Evolutionary conservation across 225 moss, liverwort and hornwort genomes (phyloP).

Genomic region (Neckera pumila): DNA sequence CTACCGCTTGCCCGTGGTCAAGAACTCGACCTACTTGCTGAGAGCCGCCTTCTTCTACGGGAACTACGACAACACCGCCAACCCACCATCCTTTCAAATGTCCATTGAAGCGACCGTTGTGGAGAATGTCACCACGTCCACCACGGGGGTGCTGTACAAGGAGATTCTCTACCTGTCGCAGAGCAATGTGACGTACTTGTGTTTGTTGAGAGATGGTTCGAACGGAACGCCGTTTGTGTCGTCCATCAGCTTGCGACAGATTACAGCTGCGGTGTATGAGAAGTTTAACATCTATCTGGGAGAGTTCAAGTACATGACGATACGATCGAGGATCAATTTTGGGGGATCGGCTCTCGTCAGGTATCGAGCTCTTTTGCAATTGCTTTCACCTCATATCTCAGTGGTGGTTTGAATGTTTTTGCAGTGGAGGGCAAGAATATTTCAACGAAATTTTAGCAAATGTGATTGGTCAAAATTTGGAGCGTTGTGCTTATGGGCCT

Average conservation of each 20-base stretch:
- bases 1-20: slow-evolving; percentile 1
- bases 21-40: slow-evolving; percentile 4
- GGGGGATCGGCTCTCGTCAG: not conserved
- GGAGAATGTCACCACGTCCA: not conserved
- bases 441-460: not conserved
- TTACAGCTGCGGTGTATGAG: not conserved
- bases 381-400: not conserved
- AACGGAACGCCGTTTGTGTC: slow-evolving; percentile 8
- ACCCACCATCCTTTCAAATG: not conserved
- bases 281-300: not conserved
- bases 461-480: not conserved
- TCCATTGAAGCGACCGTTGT: slow-evolving; percentile 5
- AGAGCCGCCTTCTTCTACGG: slow-evolving; percentile 9
- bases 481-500: not conserved
- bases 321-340: not conserved
- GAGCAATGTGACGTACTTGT: slow-evolving; percentile 8
- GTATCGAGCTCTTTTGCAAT: not conserved
- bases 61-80: slow-evolving; percentile 2
- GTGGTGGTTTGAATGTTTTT: not conserved
- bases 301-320: not conserved
- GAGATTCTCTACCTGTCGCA: slow-evolving; percentile 7
- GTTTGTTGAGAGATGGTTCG: not conserved
- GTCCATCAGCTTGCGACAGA: not conserved
- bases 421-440: not conserved
- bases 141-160: not conserved